phyloP scores from a whole-genome alignment of 176 grass and related monocot genomes.

The Carex scoparia region DNA sequence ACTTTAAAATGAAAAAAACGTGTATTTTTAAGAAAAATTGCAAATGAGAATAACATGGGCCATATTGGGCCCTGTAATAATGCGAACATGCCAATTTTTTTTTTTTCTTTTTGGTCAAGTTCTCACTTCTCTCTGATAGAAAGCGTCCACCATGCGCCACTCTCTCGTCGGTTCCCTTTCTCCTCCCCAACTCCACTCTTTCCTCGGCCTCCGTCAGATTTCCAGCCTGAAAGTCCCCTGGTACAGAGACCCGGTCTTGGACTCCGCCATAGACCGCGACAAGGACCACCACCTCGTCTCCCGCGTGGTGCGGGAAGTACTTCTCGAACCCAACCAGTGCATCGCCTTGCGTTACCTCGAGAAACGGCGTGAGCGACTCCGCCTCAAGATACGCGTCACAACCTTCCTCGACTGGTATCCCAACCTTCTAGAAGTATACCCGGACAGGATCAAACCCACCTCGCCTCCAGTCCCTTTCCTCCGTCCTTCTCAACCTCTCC shows the following conservation, averaged over 20 bases:
- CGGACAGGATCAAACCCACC: slow-evolving; percentile 29
- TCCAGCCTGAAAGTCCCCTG: slow-evolving; percentile 63
- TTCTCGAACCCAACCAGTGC: slow-evolving; percentile 44
- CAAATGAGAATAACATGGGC: background rate
- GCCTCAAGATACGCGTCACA: slow-evolving; percentile 37
- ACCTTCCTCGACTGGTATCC: slow-evolving; percentile 77
- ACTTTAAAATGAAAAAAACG: background rate
- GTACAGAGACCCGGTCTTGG: slow-evolving; percentile 52
- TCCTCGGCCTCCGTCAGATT: slow-evolving; percentile 7
- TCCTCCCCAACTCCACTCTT: background rate
- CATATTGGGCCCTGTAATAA: background rate
- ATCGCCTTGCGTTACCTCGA: slow-evolving; percentile 67
- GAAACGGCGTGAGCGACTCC: slow-evolving; percentile 60
- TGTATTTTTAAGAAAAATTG: background rate
- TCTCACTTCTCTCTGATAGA: background rate
- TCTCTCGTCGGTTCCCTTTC: background rate
- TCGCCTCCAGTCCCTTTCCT: slow-evolving; percentile 38
- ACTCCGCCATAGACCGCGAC: slow-evolving; percentile 46
- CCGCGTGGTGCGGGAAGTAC: slow-evolving; percentile 76
- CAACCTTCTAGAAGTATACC: slow-evolving; percentile 64
- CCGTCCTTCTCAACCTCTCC: slow-evolving; percentile 50
- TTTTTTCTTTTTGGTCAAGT: no score
- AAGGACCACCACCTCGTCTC: slow-evolving; percentile 30
- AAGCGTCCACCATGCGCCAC: background rate
- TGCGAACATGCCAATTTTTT: background rate